Percentiles rank a stretch among this genome's conserved stretches.
Conservation (phyloP, 2,329 filamentous ascomycete species). For the Ophiosphaerella korrae region DNA sequence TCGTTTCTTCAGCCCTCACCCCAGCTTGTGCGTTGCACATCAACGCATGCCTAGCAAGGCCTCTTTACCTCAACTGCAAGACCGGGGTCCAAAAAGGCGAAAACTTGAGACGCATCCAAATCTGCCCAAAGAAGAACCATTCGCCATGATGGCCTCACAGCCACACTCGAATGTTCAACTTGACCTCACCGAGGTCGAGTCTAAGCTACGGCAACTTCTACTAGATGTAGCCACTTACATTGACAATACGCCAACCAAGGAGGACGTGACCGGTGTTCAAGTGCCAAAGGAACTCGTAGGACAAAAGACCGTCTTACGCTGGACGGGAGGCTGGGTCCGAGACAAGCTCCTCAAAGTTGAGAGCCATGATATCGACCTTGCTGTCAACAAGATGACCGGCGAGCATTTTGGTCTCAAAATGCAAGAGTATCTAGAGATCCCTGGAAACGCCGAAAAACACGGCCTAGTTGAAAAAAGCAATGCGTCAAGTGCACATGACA, state of each 20-base stretch:
- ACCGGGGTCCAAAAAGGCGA: conserved; percentile 40
- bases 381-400: conserved; percentile 85
- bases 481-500: conserved; percentile 47
- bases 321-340: conserved; percentile 86
- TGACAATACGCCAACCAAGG: conserved; percentile 49
- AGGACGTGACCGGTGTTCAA: conserved; percentile 35
- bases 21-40: background rate
- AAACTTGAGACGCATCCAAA: conserved; percentile 25
- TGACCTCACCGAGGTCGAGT: conserved; percentile 71
- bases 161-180: conserved; percentile 43
- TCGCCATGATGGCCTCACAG: conserved; percentile 36
- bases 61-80: conserved; percentile 25
- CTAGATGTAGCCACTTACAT: conserved; percentile 80
- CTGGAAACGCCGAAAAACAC: conserved; percentile 67
- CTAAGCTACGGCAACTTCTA: conserved; percentile 74
- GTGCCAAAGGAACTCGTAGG: conserved; percentile 53
- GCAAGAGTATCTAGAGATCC: conserved; percentile 68
- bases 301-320: conserved; percentile 65
- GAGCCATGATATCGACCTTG: conserved; percentile 83
- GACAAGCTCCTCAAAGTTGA: conserved; percentile 76
- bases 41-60: conserved; percentile 39
- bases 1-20: background rate
- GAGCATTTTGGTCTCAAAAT: conserved; percentile 73
- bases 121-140: conserved; percentile 26
- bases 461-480: conserved; percentile 49